These are phyloP conservation scores for Brassica incana DNA, from an alignment of 345 rosid species.

Conservation along the genomic window DNA sequence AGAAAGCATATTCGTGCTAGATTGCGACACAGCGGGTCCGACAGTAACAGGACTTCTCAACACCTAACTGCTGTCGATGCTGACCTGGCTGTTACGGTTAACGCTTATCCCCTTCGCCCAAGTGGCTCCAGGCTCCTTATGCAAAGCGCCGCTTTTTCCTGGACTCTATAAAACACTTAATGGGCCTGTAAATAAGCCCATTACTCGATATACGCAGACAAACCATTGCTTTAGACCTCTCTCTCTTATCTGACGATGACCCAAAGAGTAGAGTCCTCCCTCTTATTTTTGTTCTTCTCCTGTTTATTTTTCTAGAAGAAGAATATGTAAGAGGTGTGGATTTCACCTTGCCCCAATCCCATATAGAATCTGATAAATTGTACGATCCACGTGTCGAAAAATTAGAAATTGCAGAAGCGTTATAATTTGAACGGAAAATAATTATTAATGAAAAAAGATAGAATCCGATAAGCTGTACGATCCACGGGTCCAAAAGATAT, in stretches of 20 bases:
- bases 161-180: no score
- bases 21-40: slow-evolving; percentile 21
- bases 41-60: slow-evolving; percentile 10
- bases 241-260: no score
- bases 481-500: background rate
- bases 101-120: slow-evolving; percentile 33
- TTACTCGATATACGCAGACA: no score
- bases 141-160: slow-evolving; percentile 13
- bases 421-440: background rate
- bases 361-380: background rate
- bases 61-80: slow-evolving; percentile 28
- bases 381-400: background rate
- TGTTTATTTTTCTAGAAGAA: background rate
- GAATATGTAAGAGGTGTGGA: background rate
- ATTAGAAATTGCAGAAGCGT: background rate
- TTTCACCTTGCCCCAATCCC: background rate
- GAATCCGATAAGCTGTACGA: background rate
- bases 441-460: background rate
- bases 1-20: slow-evolving; percentile 64
- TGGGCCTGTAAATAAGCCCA: no score
- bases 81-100: slow-evolving; percentile 32
- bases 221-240: no score
- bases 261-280: no score
- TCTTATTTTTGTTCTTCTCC: background rate
- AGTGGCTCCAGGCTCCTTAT: background rate